These are phyloP conservation scores for Rhododendron mucronatum DNA, from an alignment of 148 eudicot species.

Conservation along the genomic window DNA sequence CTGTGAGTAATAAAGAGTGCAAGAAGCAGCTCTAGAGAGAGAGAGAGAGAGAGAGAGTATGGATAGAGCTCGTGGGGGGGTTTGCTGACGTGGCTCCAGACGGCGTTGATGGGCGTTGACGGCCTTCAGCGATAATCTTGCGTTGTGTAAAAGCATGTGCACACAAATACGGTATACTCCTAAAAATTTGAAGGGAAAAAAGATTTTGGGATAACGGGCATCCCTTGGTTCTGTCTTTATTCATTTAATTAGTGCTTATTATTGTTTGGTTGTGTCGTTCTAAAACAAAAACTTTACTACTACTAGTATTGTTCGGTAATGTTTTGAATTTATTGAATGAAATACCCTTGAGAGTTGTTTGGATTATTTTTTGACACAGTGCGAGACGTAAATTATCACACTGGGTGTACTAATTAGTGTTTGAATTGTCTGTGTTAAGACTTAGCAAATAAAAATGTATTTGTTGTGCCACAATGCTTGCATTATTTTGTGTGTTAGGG, in stretches of 20 bases:
- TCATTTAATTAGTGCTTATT: not conserved
- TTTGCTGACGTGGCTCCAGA: conserved; percentile 3
- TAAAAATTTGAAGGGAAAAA: not conserved
- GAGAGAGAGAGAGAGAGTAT: not conserved
- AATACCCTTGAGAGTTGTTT: no score
- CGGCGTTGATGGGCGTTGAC: not conserved
- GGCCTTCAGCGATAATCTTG: not conserved
- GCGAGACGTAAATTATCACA: no score
- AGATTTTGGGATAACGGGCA: not conserved
- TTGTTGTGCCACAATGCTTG: no score
- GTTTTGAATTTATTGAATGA: no score
- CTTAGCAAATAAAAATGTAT: no score
- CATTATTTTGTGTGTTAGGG: no score
- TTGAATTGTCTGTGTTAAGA: no score
- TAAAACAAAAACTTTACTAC: no score
- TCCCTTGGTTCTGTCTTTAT: not conserved
- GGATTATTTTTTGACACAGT: no score
- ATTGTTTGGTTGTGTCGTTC: no score
- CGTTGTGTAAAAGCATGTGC: not conserved
- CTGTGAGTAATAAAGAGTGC: not conserved
- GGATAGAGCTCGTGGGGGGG: not conserved
- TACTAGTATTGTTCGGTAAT: no score
- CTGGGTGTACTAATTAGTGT: no score
- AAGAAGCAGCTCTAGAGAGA: conserved; percentile 8
- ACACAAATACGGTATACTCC: not conserved